A percentile compares a stretch with the other conserved stretches of the same genome.
phyloP scores from a whole-genome alignment of 257 asterid genomes.

The Solanum okadae region DNA sequence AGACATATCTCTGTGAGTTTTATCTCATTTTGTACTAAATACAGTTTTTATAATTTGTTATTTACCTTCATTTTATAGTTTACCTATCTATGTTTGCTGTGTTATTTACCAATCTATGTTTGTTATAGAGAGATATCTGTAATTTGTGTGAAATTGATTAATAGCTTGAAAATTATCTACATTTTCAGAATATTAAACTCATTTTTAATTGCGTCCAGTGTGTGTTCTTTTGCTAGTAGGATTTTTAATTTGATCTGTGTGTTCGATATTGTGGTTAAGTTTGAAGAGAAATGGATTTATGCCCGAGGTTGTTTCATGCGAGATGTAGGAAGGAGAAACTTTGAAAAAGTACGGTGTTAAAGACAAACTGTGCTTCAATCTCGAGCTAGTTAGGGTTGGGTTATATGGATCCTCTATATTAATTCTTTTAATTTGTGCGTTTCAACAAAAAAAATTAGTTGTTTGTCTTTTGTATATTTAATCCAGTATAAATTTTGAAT shows the following conservation, averaged over 20 bases:
- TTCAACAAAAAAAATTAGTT: not conserved
- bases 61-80: not conserved
- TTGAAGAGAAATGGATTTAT: not conserved
- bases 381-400: not conserved
- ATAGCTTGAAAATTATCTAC: not conserved
- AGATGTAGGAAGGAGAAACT: not conserved
- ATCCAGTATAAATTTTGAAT: not conserved
- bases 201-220: not conserved
- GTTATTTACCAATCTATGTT: not conserved
- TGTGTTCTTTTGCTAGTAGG: not conserved
- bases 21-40: not conserved
- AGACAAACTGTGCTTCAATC: not conserved
- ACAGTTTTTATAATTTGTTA: not conserved
- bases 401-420: not conserved
- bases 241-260: not conserved
- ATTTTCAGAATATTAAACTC: not conserved
- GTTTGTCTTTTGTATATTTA: not conserved
- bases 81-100: not conserved
- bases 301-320: not conserved
- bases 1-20: conserved; percentile 71
- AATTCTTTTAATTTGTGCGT: not conserved
- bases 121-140: not conserved
- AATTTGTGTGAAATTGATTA: not conserved
- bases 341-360: not conserved
- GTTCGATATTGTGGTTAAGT: not conserved